Evolutionary conservation across 2,329 filamentous ascomycete genomes (phyloP).

Genomic region (Corniculantispora saksenae): DNA sequence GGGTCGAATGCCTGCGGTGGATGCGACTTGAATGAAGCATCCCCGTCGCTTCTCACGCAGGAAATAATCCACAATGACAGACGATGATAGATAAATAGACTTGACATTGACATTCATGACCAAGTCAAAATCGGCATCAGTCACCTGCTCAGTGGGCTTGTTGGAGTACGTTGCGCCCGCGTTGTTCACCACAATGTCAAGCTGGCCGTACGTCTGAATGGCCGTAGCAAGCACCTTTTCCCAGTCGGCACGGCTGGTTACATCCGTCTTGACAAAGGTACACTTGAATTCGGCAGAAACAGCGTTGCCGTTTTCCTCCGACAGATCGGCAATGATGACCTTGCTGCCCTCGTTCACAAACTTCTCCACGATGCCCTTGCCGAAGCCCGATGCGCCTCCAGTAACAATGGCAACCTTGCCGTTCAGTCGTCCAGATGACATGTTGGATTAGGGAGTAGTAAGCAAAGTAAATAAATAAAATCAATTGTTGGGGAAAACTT

Average conservation of each 20-base stretch:
- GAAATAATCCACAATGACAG: constrained; percentile 62
- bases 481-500: too few species aligned
- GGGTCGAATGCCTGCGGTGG: constrained; percentile 60
- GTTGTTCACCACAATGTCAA: constrained; percentile 64
- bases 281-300: constrained; percentile 48
- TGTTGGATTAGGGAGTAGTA: not conserved
- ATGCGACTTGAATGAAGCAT: constrained; percentile 66
- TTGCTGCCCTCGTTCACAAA: constrained; percentile 61
- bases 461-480: not conserved
- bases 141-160: constrained; percentile 64
- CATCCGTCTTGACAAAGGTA: constrained; percentile 47
- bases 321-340: constrained; percentile 64
- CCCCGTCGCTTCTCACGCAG: constrained; percentile 58
- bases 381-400: constrained; percentile 64
- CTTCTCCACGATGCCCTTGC: constrained; percentile 59
- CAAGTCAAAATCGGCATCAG: constrained; percentile 65
- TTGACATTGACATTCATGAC: constrained; percentile 71
- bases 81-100: constrained; percentile 61
- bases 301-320: constrained; percentile 50
- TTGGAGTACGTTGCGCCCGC: constrained; percentile 60
- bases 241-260: constrained; percentile 57
- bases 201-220: constrained; percentile 47
- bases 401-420: constrained; percentile 47
- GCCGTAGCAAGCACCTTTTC: constrained; percentile 47
- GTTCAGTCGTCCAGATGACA: constrained; percentile 34